Conservation (phyloP, 2,329 filamentous ascomycete genomes). For the Aspergillus ustus region DNA sequence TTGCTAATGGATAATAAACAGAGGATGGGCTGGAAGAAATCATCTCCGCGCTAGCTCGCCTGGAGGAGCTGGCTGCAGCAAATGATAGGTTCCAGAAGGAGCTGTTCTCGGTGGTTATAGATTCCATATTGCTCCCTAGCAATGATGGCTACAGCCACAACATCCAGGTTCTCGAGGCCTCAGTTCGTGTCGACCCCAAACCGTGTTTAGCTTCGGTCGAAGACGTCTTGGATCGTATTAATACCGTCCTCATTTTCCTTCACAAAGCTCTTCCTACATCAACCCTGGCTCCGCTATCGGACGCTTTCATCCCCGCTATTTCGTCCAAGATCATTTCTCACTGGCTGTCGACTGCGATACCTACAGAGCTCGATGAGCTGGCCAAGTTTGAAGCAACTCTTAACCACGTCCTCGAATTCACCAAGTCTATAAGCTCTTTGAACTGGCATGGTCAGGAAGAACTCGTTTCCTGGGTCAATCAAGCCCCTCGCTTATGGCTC, state of each 20-base stretch:
- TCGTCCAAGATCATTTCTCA: constrained; percentile 69
- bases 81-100: constrained; percentile 40
- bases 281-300: constrained; percentile 62
- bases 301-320: constrained; percentile 71
- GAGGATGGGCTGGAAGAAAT: constrained; percentile 34
- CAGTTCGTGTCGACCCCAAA: constrained; percentile 32
- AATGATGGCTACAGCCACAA: constrained; percentile 30
- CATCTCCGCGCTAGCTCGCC: constrained; percentile 35
- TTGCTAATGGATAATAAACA: constrained; percentile 17
- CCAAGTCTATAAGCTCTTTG: constrained; percentile 63
- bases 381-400: constrained; percentile 72
- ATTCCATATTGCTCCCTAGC: constrained; percentile 37
- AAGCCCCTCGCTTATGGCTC: constrained; percentile 83
- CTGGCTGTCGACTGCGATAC: constrained; percentile 79
- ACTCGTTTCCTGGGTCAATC: constrained; percentile 78
- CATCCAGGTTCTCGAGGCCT: constrained; percentile 34
- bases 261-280: constrained; percentile 54
- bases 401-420: constrained; percentile 67
- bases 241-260: constrained; percentile 56
- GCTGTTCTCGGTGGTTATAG: constrained; percentile 36
- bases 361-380: constrained; percentile 73
- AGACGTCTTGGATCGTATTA: constrained; percentile 50
- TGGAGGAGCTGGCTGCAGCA: constrained; percentile 37
- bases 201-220: constrained; percentile 33
- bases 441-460: constrained; percentile 66